Evolutionary conservation across 2,329 filamentous ascomycete genomes (phyloP), one percentile per base, ranked within the genome.

Genomic region (Pseudogymnoascus sp.): DNA sequence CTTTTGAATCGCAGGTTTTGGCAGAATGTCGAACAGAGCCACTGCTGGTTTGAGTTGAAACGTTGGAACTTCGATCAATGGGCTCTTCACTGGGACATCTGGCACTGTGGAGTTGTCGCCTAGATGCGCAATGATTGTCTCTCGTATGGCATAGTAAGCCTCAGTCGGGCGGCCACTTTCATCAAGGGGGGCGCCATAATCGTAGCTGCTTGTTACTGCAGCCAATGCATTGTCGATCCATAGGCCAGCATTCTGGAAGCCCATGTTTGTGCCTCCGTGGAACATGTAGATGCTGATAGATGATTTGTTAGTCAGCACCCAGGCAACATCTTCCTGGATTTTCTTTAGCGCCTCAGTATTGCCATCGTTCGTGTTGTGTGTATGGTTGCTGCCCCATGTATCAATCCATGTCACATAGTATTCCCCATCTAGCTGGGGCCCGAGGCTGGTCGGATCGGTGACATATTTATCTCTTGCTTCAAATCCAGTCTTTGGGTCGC

Each of bases 251-350:
- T 78, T 81, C 22, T 77, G 71, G 64, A 81, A 79, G 0, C 74
- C 81, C 64, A 78, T 82, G 63, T 81, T 82, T 2, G 79, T 82
- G 1, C 80, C 80, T 3, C 81, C 81, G 65, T 82, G 80, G 64
- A 82, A 78, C 79, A 82, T 82, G 68, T 81, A 82, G 62, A 82
- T 67, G 68, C 76, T 81, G 64, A 83, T 78, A 0, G 78, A 79
- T 56, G 74, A 72, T 46, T 75, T 74, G 26, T 73, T 74, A 1
- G 69, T 68, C 11, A 80, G 68, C 35, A 77, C 73, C 68, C 70
- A 77, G 33, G 73, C 72, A 2, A 79, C 64, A 62, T 78, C 77
- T 37, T 63, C 62, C 24, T 73, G 68, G 35, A 73, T 70, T 38
- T 68, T 65, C 46, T 67, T 63, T 1, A 74, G 65, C n/a, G 66